Conservation (phyloP, 371 early-diverging fungal genomes). For the Rhizopus stolonifer region DNA sequence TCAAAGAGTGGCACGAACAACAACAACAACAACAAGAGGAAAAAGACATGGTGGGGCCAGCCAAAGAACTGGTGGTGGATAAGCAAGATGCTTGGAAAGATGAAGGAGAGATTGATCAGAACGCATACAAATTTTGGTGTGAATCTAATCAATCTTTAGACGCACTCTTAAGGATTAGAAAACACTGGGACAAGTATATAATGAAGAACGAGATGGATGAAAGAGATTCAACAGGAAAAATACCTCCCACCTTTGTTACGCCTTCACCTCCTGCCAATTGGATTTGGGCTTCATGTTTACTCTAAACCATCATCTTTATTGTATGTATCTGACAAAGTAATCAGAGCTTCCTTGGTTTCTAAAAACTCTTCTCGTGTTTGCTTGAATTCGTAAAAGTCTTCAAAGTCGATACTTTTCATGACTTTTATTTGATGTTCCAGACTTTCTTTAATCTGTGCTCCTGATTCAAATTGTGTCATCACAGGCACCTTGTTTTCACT, state of each 20-base stretch:
- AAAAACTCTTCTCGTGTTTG: conserved; percentile 45
- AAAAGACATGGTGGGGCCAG: conserved; percentile 16
- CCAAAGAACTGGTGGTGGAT: conserved; percentile 17
- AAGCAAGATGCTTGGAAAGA: conserved; percentile 33
- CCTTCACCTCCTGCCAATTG: conserved; percentile 47
- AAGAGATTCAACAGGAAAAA: conserved; percentile 14
- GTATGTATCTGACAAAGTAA: conserved; percentile 50
- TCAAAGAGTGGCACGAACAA: conserved; percentile 32
- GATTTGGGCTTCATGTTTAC: conserved; percentile 40
- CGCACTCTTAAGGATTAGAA: conserved; percentile 25
- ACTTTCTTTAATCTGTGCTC: conserved; percentile 34
- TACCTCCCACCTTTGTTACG: conserved; percentile 40
- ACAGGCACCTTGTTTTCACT: conserved; percentile 27
- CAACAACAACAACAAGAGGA: conserved; percentile 14
- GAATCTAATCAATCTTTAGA: conserved; percentile 33
- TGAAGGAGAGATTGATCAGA: conserved; percentile 19
- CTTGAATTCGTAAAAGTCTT: conserved; percentile 47
- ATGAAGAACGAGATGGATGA: not conserved
- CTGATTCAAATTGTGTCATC: conserved; percentile 43
- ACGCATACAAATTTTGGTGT: conserved; percentile 41
- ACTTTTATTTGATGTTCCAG: conserved; percentile 35
- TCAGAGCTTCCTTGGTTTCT: conserved; percentile 49
- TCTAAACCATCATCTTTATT: conserved; percentile 19
- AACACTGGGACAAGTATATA: conserved; percentile 43
- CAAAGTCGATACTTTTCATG: conserved; percentile 31